Evolutionary conservation across 2,329 filamentous ascomycete genomes (phyloP).

Genomic region (Cytospora piceicola): DNA sequence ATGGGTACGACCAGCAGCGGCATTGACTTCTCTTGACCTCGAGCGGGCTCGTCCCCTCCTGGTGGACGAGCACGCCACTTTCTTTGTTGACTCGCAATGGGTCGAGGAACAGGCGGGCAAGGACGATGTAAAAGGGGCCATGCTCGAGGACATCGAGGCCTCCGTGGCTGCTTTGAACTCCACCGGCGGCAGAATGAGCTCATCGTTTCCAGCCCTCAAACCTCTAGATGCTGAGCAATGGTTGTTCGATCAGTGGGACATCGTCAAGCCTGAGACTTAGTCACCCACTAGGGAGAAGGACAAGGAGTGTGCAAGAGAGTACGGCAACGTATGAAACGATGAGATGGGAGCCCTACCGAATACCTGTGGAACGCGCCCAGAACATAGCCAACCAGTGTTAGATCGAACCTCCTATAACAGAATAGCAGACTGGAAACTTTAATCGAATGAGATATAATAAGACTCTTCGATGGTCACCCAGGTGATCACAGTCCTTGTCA

Average conservation of each 20-base stretch:
- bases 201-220: slow-evolving; percentile 11
- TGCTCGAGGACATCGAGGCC: slow-evolving; percentile 3
- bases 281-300: background rate
- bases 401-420: slow-evolving; percentile 7
- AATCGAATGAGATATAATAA: too few species aligned
- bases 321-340: slow-evolving; percentile 1
- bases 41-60: slow-evolving; percentile 30
- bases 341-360: background rate
- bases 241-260: slow-evolving; percentile 11
- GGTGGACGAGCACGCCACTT: slow-evolving; percentile 26
- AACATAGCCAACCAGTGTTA: background rate
- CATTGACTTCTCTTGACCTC: slow-evolving; percentile 28
- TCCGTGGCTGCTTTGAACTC: slow-evolving; percentile 14
- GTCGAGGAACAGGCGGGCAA: slow-evolving; percentile 19
- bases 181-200: background rate
- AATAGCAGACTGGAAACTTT: background rate
- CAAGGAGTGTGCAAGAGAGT: background rate
- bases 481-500: too few species aligned
- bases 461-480: too few species aligned
- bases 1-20: slow-evolving; percentile 16
- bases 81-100: slow-evolving; percentile 9
- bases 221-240: slow-evolving; percentile 5
- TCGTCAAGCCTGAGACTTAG: background rate
- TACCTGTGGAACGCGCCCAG: background rate
- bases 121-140: background rate